Conservation (phyloP, 2,329 filamentous ascomycete species). For the Onygena corvina region DNA sequence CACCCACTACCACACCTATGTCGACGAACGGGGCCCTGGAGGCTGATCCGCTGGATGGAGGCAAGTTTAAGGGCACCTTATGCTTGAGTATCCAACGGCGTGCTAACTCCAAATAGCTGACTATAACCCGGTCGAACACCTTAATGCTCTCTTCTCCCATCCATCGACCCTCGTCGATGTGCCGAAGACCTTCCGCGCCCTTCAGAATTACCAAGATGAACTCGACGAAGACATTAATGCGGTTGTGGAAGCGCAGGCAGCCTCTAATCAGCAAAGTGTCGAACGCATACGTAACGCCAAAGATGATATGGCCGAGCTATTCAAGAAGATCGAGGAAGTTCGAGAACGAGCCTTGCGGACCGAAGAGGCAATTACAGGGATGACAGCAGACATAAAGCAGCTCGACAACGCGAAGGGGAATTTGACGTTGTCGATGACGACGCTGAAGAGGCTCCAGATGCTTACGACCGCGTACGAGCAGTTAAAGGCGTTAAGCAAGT, state of each 20-base stretch:
- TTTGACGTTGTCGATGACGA: conserved; percentile 93
- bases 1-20: conserved; percentile 24
- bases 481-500: conserved; percentile 67
- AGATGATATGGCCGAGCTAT: conserved; percentile 75
- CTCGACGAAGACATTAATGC: conserved; percentile 64
- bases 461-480: conserved; percentile 98
- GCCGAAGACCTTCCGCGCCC: conserved; percentile 56
- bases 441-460: conserved; percentile 94
- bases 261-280: conserved; percentile 75
- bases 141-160: conserved; percentile 88
- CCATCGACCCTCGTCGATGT: conserved; percentile 73
- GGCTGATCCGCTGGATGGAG: conserved; percentile 35
- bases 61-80: conserved; percentile 22
- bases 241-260: conserved; percentile 64
- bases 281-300: conserved; percentile 86
- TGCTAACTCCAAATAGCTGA: conserved; percentile 43
- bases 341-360: conserved; percentile 80
- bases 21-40: conserved; percentile 27
- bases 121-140: conserved; percentile 84
- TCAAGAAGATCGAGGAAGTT: conserved; percentile 89
- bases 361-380: conserved; percentile 89
- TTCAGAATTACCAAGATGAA: conserved; percentile 66
- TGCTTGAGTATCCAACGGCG: neutral
- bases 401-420: conserved; percentile 95
- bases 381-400: conserved; percentile 98